These are phyloP conservation scores for Elsinoe necatrix DNA, from an alignment of 2,329 filamentous ascomycete genomes.

Conservation along the genomic window DNA sequence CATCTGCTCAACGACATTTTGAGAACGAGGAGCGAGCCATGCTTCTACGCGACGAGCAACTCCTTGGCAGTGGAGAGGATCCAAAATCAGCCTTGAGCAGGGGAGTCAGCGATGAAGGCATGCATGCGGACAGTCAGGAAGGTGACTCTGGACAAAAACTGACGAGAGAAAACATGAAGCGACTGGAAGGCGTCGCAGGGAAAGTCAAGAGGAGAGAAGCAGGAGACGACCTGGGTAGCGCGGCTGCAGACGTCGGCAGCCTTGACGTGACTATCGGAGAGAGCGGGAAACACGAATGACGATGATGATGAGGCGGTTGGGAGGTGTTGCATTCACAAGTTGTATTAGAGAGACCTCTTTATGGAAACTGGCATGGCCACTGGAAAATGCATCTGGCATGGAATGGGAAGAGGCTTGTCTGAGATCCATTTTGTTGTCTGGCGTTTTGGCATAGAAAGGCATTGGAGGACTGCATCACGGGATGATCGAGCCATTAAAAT, in stretches of 20 bases:
- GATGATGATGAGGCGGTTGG: background rate
- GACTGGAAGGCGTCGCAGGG: slow-evolving; percentile 21
- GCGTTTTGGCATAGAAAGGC: background rate
- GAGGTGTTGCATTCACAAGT: background rate
- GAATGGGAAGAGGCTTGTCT: background rate
- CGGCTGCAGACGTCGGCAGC: slow-evolving; percentile 16
- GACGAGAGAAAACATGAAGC: slow-evolving; percentile 29
- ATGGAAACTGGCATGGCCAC: background rate
- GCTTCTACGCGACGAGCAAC: slow-evolving; percentile 46
- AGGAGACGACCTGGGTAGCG: slow-evolving; percentile 16
- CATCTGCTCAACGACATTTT: slow-evolving; percentile 39
- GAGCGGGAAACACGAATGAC: slow-evolving; percentile 1
- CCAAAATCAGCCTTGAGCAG: slow-evolving; percentile 26
- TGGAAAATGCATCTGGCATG: background rate
- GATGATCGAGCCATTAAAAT: background rate
- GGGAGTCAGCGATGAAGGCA: slow-evolving; percentile 19
- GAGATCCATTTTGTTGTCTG: background rate
- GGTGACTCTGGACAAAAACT: slow-evolving; percentile 18
- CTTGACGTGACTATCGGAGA: slow-evolving; percentile 17
- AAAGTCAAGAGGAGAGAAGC: slow-evolving; percentile 18
- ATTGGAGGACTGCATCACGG: background rate
- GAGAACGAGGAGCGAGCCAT: slow-evolving; percentile 49
- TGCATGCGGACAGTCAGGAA: slow-evolving; percentile 15
- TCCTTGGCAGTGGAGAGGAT: slow-evolving; percentile 41
- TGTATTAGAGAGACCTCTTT: background rate